Conservation (phyloP, 768 basidiomycete genomes). For the Antrodiella citrinella region DNA sequence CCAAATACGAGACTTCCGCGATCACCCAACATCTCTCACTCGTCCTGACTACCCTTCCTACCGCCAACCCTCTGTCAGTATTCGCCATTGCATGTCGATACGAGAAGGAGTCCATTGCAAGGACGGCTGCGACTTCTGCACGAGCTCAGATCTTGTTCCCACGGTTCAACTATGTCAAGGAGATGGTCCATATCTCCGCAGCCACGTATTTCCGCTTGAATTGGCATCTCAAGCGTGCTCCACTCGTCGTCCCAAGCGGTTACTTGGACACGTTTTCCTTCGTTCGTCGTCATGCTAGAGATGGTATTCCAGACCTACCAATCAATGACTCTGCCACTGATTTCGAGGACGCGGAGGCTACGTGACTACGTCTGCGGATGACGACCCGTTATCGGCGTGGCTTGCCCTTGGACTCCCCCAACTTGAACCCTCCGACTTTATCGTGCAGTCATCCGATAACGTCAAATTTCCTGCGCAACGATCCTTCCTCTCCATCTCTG, state of each 20-base stretch:
- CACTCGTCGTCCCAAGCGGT: no score
- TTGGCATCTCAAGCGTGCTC: neutral
- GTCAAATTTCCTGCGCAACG: no score
- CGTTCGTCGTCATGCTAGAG: neutral
- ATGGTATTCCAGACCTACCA: no score
- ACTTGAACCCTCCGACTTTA: no score
- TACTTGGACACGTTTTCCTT: neutral
- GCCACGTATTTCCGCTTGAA: neutral
- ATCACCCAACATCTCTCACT: neutral
- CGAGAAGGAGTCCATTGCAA: conserved; percentile 1
- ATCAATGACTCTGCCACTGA: no score
- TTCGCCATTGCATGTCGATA: conserved; percentile 2
- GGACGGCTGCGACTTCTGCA: neutral
- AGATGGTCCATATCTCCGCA: conserved; percentile 9
- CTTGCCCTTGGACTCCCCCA: no score
- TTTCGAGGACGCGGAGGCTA: no score
- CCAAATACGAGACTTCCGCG: neutral
- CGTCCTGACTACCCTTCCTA: neutral
- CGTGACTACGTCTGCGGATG: no score
- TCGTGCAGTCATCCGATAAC: no score
- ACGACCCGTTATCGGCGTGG: no score
- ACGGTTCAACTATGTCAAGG: conserved; percentile 10
- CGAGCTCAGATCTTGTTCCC: no score
- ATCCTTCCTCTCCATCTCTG: no score
- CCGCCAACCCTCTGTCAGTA: neutral